A percentile compares a stretch with the other conserved stretches of the same genome.
Evolutionary conservation across 768 basidiomycete species (phyloP).

Genomic region (Mycena epipterygia): DNA sequence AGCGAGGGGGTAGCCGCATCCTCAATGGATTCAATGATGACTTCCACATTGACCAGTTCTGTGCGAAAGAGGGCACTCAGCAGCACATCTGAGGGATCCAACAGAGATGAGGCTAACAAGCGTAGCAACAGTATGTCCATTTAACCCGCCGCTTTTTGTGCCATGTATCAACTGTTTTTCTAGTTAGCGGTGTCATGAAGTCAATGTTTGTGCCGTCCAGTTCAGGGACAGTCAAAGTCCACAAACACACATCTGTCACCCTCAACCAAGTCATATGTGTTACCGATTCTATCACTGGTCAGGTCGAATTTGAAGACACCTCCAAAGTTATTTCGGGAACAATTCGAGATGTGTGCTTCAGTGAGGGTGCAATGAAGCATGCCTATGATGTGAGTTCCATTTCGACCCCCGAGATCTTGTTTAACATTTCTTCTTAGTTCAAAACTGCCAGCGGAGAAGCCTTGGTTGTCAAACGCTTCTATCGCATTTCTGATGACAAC

Average conservation of each 20-base stretch:
- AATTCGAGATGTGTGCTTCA: neutral
- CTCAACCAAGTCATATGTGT: neutral
- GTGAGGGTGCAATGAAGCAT: neutral
- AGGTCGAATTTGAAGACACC: neutral
- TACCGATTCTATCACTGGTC: neutral
- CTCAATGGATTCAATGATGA: neutral
- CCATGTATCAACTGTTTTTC: neutral
- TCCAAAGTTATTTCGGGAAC: neutral
- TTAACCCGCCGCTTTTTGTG: neutral
- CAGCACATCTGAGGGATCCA: neutral
- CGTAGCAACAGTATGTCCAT: neutral
- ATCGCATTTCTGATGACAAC: neutral
- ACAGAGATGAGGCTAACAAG: neutral
- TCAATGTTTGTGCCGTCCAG: neutral
- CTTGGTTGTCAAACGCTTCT: constrained; percentile 2
- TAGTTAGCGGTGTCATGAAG: neutral
- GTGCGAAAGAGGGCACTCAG: neutral
- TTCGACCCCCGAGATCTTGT: neutral
- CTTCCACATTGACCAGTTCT: neutral
- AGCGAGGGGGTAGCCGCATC: neutral
- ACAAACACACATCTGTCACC: neutral
- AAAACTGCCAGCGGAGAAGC: constrained; percentile 4
- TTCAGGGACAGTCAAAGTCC: neutral
- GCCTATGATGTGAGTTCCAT: neutral
- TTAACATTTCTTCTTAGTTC: neutral